phyloP scores from a whole-genome alignment of 495 filamentous ascomycete genomes.

The Cercophora newfieldiana region DNA sequence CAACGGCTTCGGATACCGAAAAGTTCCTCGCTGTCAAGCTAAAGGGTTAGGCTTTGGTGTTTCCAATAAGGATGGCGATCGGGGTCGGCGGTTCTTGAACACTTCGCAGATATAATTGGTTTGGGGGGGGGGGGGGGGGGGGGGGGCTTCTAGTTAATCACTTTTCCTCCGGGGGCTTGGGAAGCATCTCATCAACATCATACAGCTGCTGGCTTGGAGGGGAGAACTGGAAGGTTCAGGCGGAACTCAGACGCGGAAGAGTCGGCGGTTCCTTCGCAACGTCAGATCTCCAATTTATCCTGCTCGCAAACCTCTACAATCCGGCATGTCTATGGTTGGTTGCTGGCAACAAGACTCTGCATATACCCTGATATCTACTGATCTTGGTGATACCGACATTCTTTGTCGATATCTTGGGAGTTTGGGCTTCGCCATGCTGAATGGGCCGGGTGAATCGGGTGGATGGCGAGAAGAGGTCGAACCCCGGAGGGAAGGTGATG shows the following conservation, averaged over 20 bases:
- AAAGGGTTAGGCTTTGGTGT: slow-evolving; percentile 29
- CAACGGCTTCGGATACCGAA: slow-evolving; percentile 10
- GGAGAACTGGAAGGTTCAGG: slow-evolving; percentile 16
- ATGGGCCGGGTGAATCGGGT: slow-evolving; percentile 5
- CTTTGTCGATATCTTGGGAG: slow-evolving; percentile 1
- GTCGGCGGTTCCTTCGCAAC: too few species aligned
- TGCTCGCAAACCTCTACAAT: background rate
- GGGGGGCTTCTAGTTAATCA: slow-evolving; percentile 25
- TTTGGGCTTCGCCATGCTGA: background rate
- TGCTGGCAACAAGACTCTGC: slow-evolving; percentile 1
- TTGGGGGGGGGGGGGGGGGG: too few species aligned
- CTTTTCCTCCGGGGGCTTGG: slow-evolving; percentile 15
- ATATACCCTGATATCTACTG: slow-evolving; percentile 1
- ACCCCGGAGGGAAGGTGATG: background rate
- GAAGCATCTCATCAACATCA: slow-evolving; percentile 19
- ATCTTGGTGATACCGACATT: background rate
- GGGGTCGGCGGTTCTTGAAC: slow-evolving; percentile 40
- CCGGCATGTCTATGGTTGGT: background rate
- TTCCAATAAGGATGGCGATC: slow-evolving; percentile 26
- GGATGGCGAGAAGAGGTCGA: background rate
- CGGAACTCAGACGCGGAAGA: background rate
- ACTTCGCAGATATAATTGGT: slow-evolving; percentile 41
- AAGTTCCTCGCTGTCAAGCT: slow-evolving; percentile 25
- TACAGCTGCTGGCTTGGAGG: background rate
- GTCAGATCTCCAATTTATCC: background rate